Percentiles rank a stretch among this genome's conserved stretches.
phyloP scores from a whole-genome alignment of 495 filamentous ascomycete species.

The Xylaria palmicola region DNA sequence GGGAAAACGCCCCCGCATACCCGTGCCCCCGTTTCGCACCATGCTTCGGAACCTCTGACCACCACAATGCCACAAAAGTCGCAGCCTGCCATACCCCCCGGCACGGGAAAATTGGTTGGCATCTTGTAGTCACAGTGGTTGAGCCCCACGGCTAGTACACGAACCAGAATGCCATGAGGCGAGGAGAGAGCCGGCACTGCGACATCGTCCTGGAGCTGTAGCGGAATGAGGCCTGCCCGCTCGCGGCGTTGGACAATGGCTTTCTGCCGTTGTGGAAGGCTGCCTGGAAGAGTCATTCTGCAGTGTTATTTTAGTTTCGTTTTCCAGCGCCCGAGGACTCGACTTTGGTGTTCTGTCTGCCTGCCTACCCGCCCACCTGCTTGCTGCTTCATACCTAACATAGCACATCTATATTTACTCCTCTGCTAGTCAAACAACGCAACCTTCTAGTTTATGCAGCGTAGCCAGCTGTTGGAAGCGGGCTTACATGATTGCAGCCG shows the following conservation, averaged over 20 bases:
- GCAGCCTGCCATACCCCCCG: conserved; percentile 39
- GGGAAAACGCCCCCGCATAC: conserved; percentile 14
- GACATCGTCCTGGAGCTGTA: background rate
- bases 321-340: too few species aligned
- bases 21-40: background rate
- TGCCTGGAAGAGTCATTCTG: too few species aligned
- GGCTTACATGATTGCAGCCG: too few species aligned
- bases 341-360: too few species aligned
- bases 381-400: too few species aligned
- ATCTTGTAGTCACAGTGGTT: conserved; percentile 52
- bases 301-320: too few species aligned
- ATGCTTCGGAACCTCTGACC: conserved; percentile 21
- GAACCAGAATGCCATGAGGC: conserved; percentile 45
- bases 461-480: too few species aligned
- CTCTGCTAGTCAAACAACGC: too few species aligned
- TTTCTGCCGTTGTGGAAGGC: background rate
- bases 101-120: conserved; percentile 33
- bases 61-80: conserved; percentile 48
- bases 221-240: background rate
- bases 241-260: background rate
- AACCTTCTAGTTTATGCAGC: too few species aligned
- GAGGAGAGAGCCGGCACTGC: conserved; percentile 1
- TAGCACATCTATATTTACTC: too few species aligned
- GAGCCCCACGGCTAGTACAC: conserved; percentile 41
- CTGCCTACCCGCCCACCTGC: too few species aligned